Conservation (phyloP, 2,329 filamentous ascomycete species). For the Coleophoma crateriformis region DNA sequence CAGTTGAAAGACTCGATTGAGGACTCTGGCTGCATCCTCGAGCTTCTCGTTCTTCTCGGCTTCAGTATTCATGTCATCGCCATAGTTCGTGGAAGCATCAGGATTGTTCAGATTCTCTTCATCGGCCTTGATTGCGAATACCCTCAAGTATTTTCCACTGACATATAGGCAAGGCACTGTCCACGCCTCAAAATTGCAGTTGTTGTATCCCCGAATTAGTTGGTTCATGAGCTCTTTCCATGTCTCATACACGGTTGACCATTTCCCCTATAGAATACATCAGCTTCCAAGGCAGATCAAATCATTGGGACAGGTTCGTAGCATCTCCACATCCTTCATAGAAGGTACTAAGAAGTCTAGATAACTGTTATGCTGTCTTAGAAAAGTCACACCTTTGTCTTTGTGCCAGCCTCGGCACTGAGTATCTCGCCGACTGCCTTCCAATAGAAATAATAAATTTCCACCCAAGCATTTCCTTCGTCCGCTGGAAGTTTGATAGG, state of each 20-base stretch:
- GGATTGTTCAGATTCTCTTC: constrained; percentile 51
- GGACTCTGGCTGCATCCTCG: constrained; percentile 82
- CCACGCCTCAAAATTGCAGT: constrained; percentile 76
- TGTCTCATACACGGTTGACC: constrained; percentile 76
- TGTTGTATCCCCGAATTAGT: constrained; percentile 77
- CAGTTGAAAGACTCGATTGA: constrained; percentile 87
- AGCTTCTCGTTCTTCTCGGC: constrained; percentile 76
- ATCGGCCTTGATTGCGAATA: constrained; percentile 90
- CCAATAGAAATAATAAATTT: constrained; percentile 82
- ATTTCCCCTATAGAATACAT: constrained; percentile 31
- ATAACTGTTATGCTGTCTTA: no score
- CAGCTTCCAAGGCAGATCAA: constrained; percentile 3
- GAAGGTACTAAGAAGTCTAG: no score
- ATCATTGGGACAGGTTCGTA: neutral
- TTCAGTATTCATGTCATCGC: constrained; percentile 78
- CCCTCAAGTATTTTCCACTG: constrained; percentile 77
- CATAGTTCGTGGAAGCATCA: constrained; percentile 43
- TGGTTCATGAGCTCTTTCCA: constrained; percentile 82
- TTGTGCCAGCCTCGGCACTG: constrained; percentile 49
- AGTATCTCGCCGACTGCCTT: constrained; percentile 72
- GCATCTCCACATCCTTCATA: no score
- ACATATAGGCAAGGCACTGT: constrained; percentile 87
- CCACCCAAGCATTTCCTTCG: constrained; percentile 77
- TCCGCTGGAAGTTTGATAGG: constrained; percentile 29
- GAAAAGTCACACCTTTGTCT: constrained; percentile 7